Conservation (phyloP, 352 stramenopile species). For the Saprolegnia diclina region DNA sequence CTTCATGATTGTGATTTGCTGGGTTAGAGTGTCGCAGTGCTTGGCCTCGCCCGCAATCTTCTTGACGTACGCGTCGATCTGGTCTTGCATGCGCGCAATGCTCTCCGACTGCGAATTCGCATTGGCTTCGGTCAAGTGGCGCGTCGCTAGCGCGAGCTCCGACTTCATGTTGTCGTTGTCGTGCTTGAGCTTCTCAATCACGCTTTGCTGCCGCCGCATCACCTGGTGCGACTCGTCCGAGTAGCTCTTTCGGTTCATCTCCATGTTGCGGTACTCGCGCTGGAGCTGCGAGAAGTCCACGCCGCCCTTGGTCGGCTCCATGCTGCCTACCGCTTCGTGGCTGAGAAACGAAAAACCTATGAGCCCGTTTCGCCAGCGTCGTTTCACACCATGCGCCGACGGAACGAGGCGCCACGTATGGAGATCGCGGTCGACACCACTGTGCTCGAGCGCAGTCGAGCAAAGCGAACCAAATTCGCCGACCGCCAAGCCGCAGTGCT, state of each 20-base stretch:
- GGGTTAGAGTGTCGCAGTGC: conserved; percentile 77
- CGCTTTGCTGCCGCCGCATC: conserved; percentile 90
- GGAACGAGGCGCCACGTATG: neutral
- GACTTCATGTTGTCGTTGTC: conserved; percentile 84
- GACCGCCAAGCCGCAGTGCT: neutral
- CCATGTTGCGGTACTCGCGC: conserved; percentile 95
- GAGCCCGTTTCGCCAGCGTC: neutral
- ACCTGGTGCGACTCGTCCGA: conserved; percentile 91
- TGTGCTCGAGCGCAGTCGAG: neutral
- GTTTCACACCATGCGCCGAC: neutral
- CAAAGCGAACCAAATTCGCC: neutral
- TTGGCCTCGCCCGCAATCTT: conserved; percentile 85
- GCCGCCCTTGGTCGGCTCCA: conserved; percentile 29
- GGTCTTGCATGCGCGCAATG: conserved; percentile 70
- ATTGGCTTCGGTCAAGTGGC: conserved; percentile 77
- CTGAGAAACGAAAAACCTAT: neutral
- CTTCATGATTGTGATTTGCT: conserved; percentile 82
- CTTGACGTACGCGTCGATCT: conserved; percentile 83
- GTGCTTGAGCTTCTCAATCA: conserved; percentile 85
- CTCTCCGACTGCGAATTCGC: conserved; percentile 81
- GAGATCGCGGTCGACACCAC: conserved; percentile 13
- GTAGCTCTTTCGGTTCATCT: conserved; percentile 94
- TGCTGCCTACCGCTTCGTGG: neutral
- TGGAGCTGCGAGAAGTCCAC: conserved; percentile 89
- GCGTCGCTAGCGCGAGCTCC: conserved; percentile 87